Evolutionary conservation across 2,329 filamentous ascomycete species (phyloP).

Genomic region (Macrophomina tecta): DNA sequence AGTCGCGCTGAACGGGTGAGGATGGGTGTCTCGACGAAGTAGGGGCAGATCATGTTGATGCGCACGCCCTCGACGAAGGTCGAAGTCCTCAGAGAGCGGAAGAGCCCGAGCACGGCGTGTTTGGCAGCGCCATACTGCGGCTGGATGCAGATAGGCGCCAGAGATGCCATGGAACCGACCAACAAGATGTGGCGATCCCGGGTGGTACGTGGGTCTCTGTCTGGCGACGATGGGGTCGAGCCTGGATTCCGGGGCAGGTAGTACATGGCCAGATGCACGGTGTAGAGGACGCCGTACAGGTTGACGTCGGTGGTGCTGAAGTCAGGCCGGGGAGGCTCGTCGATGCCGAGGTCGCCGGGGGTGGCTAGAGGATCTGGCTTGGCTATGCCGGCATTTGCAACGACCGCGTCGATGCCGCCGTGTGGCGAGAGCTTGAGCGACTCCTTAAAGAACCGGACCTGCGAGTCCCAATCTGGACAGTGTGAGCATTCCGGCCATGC

Average conservation of each 20-base stretch:
- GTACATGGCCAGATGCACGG: slow-evolving; percentile 67
- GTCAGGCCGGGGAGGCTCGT: slow-evolving; percentile 54
- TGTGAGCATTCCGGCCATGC: background rate
- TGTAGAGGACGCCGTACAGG: slow-evolving; percentile 68
- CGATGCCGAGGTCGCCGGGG: slow-evolving; percentile 52
- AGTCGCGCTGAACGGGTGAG: slow-evolving; percentile 54
- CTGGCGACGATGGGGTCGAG: slow-evolving; percentile 38
- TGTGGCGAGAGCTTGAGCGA: slow-evolving; percentile 61
- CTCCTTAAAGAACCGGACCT: slow-evolving; percentile 67
- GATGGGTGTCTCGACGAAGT: slow-evolving; percentile 70
- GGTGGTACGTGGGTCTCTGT: slow-evolving; percentile 34
- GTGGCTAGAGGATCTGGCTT: slow-evolving; percentile 55
- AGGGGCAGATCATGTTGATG: slow-evolving; percentile 70
- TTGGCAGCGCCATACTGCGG: slow-evolving; percentile 67
- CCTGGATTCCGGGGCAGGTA: slow-evolving; percentile 60
- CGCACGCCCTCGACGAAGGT: slow-evolving; percentile 60
- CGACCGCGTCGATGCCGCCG: slow-evolving; percentile 65
- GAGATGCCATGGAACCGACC: slow-evolving; percentile 66
- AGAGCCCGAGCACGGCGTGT: slow-evolving; percentile 70
- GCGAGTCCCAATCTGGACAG: slow-evolving; percentile 61
- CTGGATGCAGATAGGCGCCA: slow-evolving; percentile 48
- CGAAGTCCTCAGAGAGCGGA: slow-evolving; percentile 62
- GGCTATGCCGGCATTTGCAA: slow-evolving; percentile 70
- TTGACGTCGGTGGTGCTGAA: slow-evolving; percentile 67
- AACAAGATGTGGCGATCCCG: slow-evolving; percentile 67